Evolutionary conservation across 345 rosid species (phyloP), one percentile per base, ranked within the genome.

Genomic region (Eucalyptus fibrosa): DNA sequence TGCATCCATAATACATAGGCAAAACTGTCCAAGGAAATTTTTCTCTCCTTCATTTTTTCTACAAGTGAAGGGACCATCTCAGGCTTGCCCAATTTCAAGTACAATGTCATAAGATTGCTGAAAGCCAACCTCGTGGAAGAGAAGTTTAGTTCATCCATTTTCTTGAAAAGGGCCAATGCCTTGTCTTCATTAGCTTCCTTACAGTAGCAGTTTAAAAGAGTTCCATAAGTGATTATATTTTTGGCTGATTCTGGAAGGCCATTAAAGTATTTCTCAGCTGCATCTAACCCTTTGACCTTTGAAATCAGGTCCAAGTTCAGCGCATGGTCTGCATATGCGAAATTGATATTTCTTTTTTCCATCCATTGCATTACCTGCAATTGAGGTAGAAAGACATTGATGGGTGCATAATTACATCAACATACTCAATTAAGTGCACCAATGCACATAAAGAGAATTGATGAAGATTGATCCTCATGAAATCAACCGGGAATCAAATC

Each of bases 331-430:
- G 90, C 59, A 7, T 69, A 49, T 17, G 93, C 89, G 47, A 94
- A 90, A 7, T 86, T 87, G 49, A 96, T 90, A 86, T 94, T 93
- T 90, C 94, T 93, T 91, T 69, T 95, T 94, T 94, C 96, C 99
- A 97, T 96, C 99, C 99, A 96, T 67, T 94, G 95, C 92, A 95
- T 90, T 51, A 96, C 90, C 99, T 97, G 87, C 90, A 89, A 59
- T 26, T 26, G 85, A 47, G 65, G 23, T 23, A 80, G 55, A 24
- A 45, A 80, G 77, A 87, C 18, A 42, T 49, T 55, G 83, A 72
- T 4, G 44, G 44, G 59, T 17, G n/a, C 51, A 55, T 23, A 17
- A 88, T 67, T 32, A 67, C 28, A 88, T 40, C 85, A 40, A 77
- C 47, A 11, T 77, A 21, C 30, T 77, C 30, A 77, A 77, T 40